Percentiles rank a stretch among this genome's conserved stretches.
Evolutionary conservation across 2,329 filamentous ascomycete genomes (phyloP).

Genomic region (Ophiocordyceps camponoti-rufipedis): DNA sequence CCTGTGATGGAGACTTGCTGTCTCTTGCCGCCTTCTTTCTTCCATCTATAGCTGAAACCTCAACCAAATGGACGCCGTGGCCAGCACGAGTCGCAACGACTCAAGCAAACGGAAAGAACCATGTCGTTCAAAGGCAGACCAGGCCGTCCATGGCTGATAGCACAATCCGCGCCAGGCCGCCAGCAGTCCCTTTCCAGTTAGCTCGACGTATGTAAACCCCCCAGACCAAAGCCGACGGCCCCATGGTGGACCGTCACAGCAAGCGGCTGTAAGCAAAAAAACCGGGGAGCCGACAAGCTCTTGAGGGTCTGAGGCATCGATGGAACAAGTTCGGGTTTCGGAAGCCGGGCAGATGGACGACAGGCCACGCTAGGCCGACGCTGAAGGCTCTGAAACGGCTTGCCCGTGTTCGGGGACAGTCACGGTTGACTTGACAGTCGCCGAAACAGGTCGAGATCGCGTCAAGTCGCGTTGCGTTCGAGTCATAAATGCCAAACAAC

Average conservation of each 20-base stretch:
- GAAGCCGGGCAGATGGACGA: background rate
- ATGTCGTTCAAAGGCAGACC: too few species aligned
- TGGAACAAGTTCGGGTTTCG: background rate
- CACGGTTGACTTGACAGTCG: too few species aligned
- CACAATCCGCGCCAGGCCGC: too few species aligned
- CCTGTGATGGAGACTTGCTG: background rate
- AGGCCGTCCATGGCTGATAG: too few species aligned
- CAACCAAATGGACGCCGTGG: too few species aligned
- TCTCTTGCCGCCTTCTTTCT: background rate
- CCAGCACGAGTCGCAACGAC: too few species aligned
- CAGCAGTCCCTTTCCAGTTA: background rate
- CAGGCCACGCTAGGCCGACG: background rate
- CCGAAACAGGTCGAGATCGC: too few species aligned
- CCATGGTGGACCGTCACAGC: background rate
- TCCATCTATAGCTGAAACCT: background rate
- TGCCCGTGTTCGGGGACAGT: background rate
- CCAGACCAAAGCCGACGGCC: background rate
- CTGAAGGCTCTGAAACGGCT: background rate
- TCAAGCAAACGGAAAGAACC: too few species aligned
- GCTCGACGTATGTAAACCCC: too few species aligned
- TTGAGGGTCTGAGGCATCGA: background rate
- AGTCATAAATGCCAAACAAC: too few species aligned
- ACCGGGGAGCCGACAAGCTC: background rate
- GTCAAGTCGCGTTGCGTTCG: too few species aligned
- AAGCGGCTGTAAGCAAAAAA: background rate